Evolutionary conservation across 805 yeast genomes (phyloP).

Genomic region (Metschnikowia kunwiensis): DNA sequence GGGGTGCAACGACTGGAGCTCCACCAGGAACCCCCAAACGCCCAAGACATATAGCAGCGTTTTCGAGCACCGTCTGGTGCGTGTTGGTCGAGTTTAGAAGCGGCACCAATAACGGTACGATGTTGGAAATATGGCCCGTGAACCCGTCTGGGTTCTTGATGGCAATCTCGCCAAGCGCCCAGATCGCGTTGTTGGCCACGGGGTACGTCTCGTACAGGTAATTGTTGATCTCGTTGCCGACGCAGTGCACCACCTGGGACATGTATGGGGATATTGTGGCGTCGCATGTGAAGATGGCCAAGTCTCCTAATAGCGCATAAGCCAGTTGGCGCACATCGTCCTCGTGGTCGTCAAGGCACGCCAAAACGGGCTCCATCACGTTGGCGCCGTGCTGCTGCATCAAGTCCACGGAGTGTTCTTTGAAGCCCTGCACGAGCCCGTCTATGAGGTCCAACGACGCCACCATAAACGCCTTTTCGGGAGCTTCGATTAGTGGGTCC

Average conservation of each 20-base stretch:
- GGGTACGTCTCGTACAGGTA: conserved; percentile 51
- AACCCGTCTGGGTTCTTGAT: conserved; percentile 50
- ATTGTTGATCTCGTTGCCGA: conserved; percentile 64
- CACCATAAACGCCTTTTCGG: conserved; percentile 87
- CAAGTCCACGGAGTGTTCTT: conserved; percentile 56
- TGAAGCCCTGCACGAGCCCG: conserved; percentile 89
- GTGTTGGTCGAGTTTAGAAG: conserved; percentile 54
- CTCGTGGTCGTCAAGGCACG: conserved; percentile 69
- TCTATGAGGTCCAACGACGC: conserved; percentile 88
- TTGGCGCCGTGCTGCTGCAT: conserved; percentile 37
- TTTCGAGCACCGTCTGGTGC: conserved; percentile 70
- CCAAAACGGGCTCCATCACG: conserved; percentile 59
- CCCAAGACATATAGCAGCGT: conserved; percentile 87
- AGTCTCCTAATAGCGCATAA: conserved; percentile 86
- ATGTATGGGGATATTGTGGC: conserved; percentile 46
- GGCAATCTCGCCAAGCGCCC: conserved; percentile 90
- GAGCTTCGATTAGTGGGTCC: conserved; percentile 67
- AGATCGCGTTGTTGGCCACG: conserved; percentile 83
- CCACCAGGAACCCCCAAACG: conserved; percentile 62
- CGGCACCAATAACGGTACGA: conserved; percentile 56
- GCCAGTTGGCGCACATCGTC: conserved; percentile 93
- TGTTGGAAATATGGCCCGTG: conserved; percentile 50
- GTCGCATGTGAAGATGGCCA: conserved; percentile 59
- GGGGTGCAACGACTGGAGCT: conserved; percentile 51
- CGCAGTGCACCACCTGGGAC: conserved; percentile 56